Conservation (phyloP, 2,329 filamentous ascomycete genomes). For the Delphinella strobiligena region DNA sequence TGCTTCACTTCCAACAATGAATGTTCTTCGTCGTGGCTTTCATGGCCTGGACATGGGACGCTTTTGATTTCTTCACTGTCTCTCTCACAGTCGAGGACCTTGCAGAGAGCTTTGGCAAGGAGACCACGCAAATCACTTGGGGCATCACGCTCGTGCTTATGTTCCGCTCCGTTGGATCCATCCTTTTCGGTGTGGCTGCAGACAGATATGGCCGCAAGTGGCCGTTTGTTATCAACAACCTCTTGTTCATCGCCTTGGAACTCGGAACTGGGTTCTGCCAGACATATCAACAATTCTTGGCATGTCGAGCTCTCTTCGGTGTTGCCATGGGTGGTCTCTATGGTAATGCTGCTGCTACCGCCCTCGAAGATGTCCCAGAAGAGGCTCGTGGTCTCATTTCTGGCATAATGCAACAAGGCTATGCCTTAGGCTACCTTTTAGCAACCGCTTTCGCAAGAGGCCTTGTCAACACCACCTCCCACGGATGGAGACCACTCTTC, state of each 20-base stretch:
- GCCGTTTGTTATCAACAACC: conserved; percentile 25
- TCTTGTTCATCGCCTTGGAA: conserved; percentile 25
- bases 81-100: conserved; percentile 40
- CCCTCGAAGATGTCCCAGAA: conserved; percentile 26
- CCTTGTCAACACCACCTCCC: conserved; percentile 58
- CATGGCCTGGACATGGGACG: conserved; percentile 19
- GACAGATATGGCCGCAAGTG: conserved; percentile 22
- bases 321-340: conserved; percentile 25
- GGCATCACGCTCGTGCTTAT: conserved; percentile 32
- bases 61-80: conserved; percentile 34
- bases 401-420: conserved; percentile 24
- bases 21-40: conserved; percentile 34
- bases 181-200: conserved; percentile 18
- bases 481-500: conserved; percentile 70
- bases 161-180: conserved; percentile 20
- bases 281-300: conserved; percentile 24
- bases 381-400: conserved; percentile 27
- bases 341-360: conserved; percentile 24
- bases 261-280: conserved; percentile 25
- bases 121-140: conserved; percentile 45
- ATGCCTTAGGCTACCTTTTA: conserved; percentile 45
- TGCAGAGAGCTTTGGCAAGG: conserved; percentile 38
- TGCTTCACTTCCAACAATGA: conserved; percentile 43
- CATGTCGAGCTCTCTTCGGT: conserved; percentile 24
- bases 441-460: conserved; percentile 44